Percentiles rank a stretch among this genome's conserved stretches.
Evolutionary conservation across 257 asterid genomes (phyloP).

Genomic region (Catharanthus roseus): DNA sequence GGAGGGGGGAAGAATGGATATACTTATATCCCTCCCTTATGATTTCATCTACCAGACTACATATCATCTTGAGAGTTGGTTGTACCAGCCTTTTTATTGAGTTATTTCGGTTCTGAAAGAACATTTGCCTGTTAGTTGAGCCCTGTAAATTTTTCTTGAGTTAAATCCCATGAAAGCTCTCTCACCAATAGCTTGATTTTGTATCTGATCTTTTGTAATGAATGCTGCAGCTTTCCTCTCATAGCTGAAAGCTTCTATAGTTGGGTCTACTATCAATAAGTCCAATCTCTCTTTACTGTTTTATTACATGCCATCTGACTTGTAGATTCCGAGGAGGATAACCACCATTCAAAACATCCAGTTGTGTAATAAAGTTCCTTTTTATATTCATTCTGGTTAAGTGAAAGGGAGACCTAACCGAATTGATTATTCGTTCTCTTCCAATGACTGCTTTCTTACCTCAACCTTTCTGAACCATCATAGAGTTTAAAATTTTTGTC

Average conservation of each 20-base stretch:
- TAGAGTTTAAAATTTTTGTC: no score
- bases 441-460: background rate
- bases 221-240: background rate
- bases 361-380: background rate
- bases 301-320: background rate
- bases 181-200: no score
- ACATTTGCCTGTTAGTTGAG: conserved; percentile 13
- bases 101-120: background rate
- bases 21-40: conserved; percentile 1
- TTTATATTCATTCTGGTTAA: background rate
- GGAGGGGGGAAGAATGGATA: background rate
- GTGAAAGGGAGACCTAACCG: background rate
- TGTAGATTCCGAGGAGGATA: background rate
- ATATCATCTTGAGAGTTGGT: conserved; percentile 17
- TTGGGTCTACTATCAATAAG: background rate
- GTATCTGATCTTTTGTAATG: background rate
- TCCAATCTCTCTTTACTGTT: background rate
- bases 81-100: conserved; percentile 11
- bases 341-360: conserved; percentile 10
- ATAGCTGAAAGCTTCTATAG: background rate
- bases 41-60: conserved; percentile 9
- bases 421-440: background rate
- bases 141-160: background rate
- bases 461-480: background rate
- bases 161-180: no score